Evolutionary conservation across 2,329 filamentous ascomycete genomes (phyloP), one percentile per base, ranked within the genome.

Genomic region (Exophiala bonariae): DNA sequence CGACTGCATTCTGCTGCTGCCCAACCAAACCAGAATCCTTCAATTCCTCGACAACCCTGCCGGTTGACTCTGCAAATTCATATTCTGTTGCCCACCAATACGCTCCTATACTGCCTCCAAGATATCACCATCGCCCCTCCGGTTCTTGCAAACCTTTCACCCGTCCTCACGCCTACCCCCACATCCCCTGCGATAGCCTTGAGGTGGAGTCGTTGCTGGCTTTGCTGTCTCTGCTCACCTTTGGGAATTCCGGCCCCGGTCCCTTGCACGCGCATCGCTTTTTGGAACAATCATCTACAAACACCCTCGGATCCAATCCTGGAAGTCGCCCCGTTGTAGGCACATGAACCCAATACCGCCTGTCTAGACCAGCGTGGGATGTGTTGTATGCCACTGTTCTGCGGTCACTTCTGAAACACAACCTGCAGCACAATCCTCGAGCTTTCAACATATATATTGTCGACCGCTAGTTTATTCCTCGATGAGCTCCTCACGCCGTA

Each of bases 401-500:
- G 17, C 17, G 14, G 17, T 34, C 32, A 34, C 5, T 49, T 51
- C 48, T 51, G 52, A 54, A 54, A 54, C 52, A 47, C 48, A 26
- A 31, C 52, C 52, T 40, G 43, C 52, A 38, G 44, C 41, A 49
- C 41, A 43, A 44, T 41, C 48, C 41, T 41, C 38, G 41, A 49
- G 44, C 30, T 33, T 47, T 30, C 35, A 32, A 38, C 39, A 41
- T 26, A 45, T 47, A 39, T 31, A 20, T 22, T 35, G 26, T 32
- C 38, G 22, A 26, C 14, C n/a, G 19, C 17, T 37, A 33, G 30
- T 42, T 14, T 23, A 40, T 35, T 35, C 32, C 38, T 54, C 48
- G 44, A 59, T 59, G 57, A 59, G 47, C 54, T 59, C 55, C 28
- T 39, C 53, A 47, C 26, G 51, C 22, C 52, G 55, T 17, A 56